Conservation (phyloP, 2,329 filamentous ascomycete species). For the Beauveria caledonica region DNA sequence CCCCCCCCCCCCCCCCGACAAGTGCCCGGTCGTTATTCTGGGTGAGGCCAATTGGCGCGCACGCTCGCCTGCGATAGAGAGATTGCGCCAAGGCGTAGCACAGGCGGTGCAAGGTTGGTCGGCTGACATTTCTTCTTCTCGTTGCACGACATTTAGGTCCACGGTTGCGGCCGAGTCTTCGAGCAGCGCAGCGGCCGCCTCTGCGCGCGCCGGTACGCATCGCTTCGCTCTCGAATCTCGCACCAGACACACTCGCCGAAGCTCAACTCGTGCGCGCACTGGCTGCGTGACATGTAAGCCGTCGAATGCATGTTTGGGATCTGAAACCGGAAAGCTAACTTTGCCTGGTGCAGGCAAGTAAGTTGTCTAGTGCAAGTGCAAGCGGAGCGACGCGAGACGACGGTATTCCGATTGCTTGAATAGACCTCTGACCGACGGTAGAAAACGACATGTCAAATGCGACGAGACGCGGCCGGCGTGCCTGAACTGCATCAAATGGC, state of each 20-base stretch:
- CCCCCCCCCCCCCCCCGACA: background rate
- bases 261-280: slow-evolving; percentile 30
- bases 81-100: background rate
- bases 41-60: background rate
- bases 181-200: slow-evolving; percentile 3
- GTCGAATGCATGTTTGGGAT: background rate
- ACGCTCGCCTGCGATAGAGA: no score
- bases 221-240: slow-evolving; percentile 30
- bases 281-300: slow-evolving; percentile 29
- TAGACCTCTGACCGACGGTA: slow-evolving; percentile 11
- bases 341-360: slow-evolving; percentile 14
- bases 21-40: background rate
- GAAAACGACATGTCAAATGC: slow-evolving; percentile 35
- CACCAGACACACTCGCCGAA: slow-evolving; percentile 29
- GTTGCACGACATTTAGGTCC: background rate
- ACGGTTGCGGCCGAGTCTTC: background rate
- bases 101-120: background rate
- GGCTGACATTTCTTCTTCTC: background rate
- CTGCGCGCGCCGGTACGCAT: slow-evolving; percentile 24
- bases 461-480: slow-evolving; percentile 34
- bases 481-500: slow-evolving; percentile 33
- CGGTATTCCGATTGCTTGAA: background rate
- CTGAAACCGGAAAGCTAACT: background rate
- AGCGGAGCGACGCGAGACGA: background rate
- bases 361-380: background rate